These are phyloP conservation scores for Vicia villosa DNA, from an alignment of 306 rosid species.

Conservation along the genomic window DNA sequence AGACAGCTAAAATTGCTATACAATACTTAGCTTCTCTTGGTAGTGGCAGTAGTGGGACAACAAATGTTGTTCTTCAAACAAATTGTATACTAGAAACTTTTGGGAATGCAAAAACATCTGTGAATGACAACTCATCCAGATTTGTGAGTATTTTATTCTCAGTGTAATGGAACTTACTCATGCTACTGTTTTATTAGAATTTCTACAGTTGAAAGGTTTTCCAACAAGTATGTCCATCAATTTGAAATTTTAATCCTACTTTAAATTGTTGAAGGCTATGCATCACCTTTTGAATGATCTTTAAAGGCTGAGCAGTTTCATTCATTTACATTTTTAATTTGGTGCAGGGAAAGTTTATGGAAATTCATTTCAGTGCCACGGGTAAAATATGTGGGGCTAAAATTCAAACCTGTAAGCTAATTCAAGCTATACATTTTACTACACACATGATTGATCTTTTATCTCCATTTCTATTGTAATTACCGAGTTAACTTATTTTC, in stretches of 20 bases:
- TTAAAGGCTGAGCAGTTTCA: conserved; percentile 28
- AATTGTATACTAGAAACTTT: conserved; percentile 79
- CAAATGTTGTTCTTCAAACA: conserved; percentile 56
- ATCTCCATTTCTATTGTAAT: conserved; percentile 32
- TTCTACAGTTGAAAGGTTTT: conserved; percentile 25
- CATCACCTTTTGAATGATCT: conserved; percentile 27
- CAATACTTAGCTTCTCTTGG: conserved; percentile 74
- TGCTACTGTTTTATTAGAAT: conserved; percentile 27
- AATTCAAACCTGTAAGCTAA: conserved; percentile 80
- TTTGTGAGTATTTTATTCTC: conserved; percentile 63
- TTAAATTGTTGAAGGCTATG: conserved; percentile 26
- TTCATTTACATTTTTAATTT: conserved; percentile 38
- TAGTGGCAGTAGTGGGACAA: conserved; percentile 52
- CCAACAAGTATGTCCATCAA: conserved; percentile 9
- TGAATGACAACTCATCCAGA: conserved; percentile 83
- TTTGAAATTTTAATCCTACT: conserved; percentile 11
- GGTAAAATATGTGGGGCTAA: conserved; percentile 80
- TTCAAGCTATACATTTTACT: conserved; percentile 31
- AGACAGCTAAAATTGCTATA: conserved; percentile 80
- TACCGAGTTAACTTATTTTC: conserved; percentile 52
- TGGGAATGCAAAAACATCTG: conserved; percentile 84
- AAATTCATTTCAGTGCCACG: conserved; percentile 64
- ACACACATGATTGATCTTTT: conserved; percentile 21
- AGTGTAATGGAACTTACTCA: conserved; percentile 9
- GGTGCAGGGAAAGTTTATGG: conserved; percentile 87